Conservation (phyloP, 2,329 filamentous ascomycete species). For the Fusarium nanum region DNA sequence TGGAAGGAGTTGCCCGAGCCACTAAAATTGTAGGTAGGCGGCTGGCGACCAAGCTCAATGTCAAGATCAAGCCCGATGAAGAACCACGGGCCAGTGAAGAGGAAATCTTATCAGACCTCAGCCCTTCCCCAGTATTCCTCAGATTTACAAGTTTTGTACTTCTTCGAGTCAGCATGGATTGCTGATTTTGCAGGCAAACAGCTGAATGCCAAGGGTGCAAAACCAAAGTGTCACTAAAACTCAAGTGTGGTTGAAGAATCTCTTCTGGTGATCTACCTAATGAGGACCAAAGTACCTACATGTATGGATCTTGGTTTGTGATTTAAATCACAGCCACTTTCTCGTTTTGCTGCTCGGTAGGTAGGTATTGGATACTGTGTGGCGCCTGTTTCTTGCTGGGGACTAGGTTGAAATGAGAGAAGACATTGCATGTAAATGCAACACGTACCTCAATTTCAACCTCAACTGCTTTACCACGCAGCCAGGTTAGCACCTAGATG, state of each 20-base stretch:
- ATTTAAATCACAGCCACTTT: neutral
- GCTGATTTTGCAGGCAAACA: neutral
- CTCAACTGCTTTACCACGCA: neutral
- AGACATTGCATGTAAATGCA: neutral
- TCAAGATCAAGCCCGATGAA: neutral
- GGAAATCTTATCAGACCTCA: neutral
- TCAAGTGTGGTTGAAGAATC: neutral
- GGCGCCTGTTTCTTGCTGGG: neutral
- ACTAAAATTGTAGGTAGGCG: conserved; percentile 24
- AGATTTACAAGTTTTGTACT: neutral
- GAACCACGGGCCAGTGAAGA: conserved; percentile 22
- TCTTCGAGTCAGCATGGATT: neutral
- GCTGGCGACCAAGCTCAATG: neutral
- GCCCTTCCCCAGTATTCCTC: neutral
- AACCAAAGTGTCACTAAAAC: neutral
- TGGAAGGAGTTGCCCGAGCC: conserved; percentile 17
- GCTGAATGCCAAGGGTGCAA: neutral
- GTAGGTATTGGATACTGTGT: neutral
- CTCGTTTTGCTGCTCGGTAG: neutral
- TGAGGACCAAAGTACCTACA: neutral
- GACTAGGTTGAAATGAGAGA: conserved; percentile 2
- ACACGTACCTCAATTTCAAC: conserved; percentile 1
- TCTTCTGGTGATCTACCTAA: neutral
- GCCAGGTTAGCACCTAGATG: neutral
- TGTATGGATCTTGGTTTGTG: neutral